Evolutionary conservation across 768 basidiomycete species (phyloP).

Genomic region (Phaffia australis): DNA sequence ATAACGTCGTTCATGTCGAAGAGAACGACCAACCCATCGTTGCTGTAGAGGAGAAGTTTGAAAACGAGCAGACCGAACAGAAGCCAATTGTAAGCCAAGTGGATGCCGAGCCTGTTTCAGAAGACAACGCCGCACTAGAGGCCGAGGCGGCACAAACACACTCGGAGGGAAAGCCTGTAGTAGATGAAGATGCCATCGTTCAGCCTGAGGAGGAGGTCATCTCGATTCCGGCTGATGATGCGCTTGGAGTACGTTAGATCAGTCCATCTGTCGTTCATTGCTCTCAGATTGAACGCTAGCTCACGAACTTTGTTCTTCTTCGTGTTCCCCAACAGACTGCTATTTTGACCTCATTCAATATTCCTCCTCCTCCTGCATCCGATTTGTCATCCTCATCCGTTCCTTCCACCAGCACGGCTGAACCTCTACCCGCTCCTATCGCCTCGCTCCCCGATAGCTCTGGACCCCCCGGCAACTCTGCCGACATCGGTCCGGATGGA

Average conservation of each 20-base stretch:
- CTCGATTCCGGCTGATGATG: background rate
- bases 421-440: slow-evolving; percentile 4
- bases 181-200: too few species aligned
- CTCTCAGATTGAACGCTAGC: background rate
- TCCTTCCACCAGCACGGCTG: slow-evolving; percentile 2
- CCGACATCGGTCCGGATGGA: background rate
- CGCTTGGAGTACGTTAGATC: background rate
- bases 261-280: background rate
- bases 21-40: too few species aligned
- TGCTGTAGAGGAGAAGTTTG: too few species aligned
- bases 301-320: background rate
- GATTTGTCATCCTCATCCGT: background rate
- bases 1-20: too few species aligned
- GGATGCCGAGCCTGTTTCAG: too few species aligned
- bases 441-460: slow-evolving; percentile 21
- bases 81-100: too few species aligned
- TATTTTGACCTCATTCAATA: slow-evolving; percentile 15
- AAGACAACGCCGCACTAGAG: too few species aligned
- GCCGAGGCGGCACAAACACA: too few species aligned
- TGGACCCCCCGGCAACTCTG: background rate
- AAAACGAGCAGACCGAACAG: too few species aligned
- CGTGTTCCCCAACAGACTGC: slow-evolving; percentile 1
- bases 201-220: background rate
- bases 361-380: slow-evolving; percentile 13
- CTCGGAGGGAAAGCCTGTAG: too few species aligned